Evolutionary conservation across 1,284 basidiomycete species (phyloP), one percentile per base, ranked within the genome.

Genomic region (Ustilago curta): DNA sequence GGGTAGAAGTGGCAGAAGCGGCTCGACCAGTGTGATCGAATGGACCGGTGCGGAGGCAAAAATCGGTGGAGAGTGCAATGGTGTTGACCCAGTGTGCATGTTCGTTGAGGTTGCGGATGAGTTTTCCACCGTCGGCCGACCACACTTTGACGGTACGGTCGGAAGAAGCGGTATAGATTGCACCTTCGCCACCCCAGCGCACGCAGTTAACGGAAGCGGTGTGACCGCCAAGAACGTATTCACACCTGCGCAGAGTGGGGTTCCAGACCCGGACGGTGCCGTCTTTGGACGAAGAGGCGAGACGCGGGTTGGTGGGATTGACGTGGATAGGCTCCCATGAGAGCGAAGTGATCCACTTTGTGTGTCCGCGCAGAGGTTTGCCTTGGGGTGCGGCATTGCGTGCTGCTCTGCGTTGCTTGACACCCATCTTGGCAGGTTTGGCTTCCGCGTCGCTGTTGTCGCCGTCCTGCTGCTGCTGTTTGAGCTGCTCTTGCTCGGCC

Each of bases 21-120:
- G 62, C 77, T 7, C 62, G 63, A 50, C 79, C 80, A 0, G 89
- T 92, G 76, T 97, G 93, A 84, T 97, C 95, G 79, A 93, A 99
- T 0, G 96, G 94, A 0, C 97, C 96, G 0, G 96, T 98, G 4
- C 95, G 91, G 9, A 97, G 88, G 16, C 96, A 90, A 83, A 95
- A 97, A 85, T 99, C 96, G 16, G 95, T 97, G 81, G 94, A 96
- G 59, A 99, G 88, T 2, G 96, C 91, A 50, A 99, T 90, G 0
- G 95, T 98, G 48, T 95, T 99, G 21, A 99, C 96, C 96, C 95
- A 98, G 83, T 99, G 97, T 0, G 95, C 95, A 80, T 99, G 97
- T 74, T 97, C 95, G 85, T 92, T 94, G 29, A 99, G 87, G 0
- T 91, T 91, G 39, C 89, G 85, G 39, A 88, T 87, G 37, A 89